These are phyloP conservation scores for Talaromyces verruculosus DNA, from an alignment of 2,329 filamentous ascomycete genomes.

Conservation along the genomic window DNA sequence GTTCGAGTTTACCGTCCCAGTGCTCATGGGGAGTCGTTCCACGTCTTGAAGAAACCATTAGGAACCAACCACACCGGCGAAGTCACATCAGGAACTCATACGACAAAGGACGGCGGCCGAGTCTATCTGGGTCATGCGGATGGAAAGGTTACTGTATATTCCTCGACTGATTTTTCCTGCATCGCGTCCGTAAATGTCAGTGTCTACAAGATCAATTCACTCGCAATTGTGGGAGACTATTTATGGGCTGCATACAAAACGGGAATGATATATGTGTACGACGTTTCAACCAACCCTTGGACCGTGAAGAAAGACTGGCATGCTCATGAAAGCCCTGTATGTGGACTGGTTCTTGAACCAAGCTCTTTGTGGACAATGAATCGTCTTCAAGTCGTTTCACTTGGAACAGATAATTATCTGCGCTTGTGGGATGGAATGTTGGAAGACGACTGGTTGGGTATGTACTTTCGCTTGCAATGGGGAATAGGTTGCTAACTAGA, in stretches of 20 bases:
- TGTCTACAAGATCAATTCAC: conserved; percentile 89
- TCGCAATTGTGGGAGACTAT: conserved; percentile 75
- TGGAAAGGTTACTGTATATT: conserved; percentile 94
- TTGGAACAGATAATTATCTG: conserved; percentile 83
- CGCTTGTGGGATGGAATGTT: conserved; percentile 89
- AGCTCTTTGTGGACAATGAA: conserved; percentile 84
- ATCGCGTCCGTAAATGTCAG: conserved; percentile 81
- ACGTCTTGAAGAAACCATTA: conserved; percentile 71
- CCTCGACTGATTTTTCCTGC: conserved; percentile 71
- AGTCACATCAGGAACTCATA: conserved; percentile 76
- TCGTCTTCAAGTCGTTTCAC: conserved; percentile 77
- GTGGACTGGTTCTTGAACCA: conserved; percentile 72
- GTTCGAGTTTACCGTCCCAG: conserved; percentile 80
- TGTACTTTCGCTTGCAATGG: conserved; percentile 24
- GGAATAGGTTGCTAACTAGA: conserved; percentile 24
- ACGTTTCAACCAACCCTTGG: conserved; percentile 81
- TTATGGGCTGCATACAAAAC: conserved; percentile 96
- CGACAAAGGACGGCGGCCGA: conserved; percentile 71
- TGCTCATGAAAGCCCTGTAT: conserved; percentile 80
- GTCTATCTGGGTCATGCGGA: conserved; percentile 91
- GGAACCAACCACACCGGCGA: conserved; percentile 74
- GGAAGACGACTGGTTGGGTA: conserved; percentile 87
- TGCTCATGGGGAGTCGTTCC: conserved; percentile 66
- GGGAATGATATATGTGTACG: conserved; percentile 90
- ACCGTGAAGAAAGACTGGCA: conserved; percentile 90